Percentiles rank a stretch among this genome's conserved stretches.
Conservation (phyloP, 371 early-diverging fungal species). For the Rhizomucor miehei region DNA sequence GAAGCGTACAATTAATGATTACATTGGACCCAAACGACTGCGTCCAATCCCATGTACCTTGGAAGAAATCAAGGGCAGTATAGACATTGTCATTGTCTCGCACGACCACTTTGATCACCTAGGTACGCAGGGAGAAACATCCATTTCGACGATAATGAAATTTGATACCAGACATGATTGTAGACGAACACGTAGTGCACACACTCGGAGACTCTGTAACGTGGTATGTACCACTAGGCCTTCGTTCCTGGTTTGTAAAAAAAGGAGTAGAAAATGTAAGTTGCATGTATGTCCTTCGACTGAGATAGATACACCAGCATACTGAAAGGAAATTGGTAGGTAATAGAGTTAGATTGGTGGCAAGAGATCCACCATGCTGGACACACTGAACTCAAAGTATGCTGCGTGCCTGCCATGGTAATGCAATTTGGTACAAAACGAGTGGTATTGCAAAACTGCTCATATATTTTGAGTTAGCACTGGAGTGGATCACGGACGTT, state of each 20-base stretch:
- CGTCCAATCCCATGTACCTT: constrained; percentile 50
- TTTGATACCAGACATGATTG: neutral
- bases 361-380: constrained; percentile 50
- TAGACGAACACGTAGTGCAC: constrained; percentile 46
- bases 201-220: constrained; percentile 52
- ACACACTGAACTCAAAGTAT: constrained; percentile 40
- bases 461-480: constrained; percentile 32
- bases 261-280: constrained; percentile 52
- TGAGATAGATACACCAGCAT: neutral
- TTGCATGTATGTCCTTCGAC: neutral
- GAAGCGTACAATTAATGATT: constrained; percentile 36
- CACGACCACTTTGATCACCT: constrained; percentile 61
- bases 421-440: neutral
- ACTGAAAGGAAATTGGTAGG: constrained; percentile 13
- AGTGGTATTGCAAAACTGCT: neutral
- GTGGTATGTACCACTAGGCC: constrained; percentile 64
- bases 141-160: too few relatives aligned
- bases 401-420: constrained; percentile 57
- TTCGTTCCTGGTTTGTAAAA: constrained; percentile 51
- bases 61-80: constrained; percentile 34
- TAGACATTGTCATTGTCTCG: constrained; percentile 59
- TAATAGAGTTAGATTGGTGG: constrained; percentile 69
- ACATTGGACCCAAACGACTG: constrained; percentile 51
- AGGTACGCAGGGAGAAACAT: too few relatives aligned
- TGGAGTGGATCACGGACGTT: constrained; percentile 50